phyloP scores from a whole-genome alignment of 2,329 filamentous ascomycete genomes.

The Nemania bipapillata region DNA sequence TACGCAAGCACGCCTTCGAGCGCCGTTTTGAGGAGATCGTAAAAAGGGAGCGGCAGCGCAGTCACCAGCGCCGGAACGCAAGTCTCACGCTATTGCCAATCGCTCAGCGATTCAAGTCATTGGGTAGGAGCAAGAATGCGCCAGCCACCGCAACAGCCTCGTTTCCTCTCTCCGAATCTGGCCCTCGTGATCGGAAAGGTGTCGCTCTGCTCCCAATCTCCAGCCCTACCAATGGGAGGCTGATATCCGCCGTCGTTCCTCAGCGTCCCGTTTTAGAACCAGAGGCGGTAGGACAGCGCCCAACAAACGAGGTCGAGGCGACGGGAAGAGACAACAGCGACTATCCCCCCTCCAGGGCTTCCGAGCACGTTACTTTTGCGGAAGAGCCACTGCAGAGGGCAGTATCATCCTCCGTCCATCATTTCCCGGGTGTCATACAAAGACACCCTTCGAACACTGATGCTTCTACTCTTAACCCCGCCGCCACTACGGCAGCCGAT shows the following conservation, averaged over 20 bases:
- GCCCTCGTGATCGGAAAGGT: not conserved
- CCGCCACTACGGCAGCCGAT: conserved; percentile 36
- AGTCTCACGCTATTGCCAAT: conserved; percentile 47
- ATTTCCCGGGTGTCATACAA: conserved; percentile 32
- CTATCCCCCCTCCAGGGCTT: conserved; percentile 9
- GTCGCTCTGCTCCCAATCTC: conserved; percentile 40
- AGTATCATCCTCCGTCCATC: conserved; percentile 41
- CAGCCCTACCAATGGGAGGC: conserved; percentile 39
- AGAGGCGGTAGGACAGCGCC: not conserved
- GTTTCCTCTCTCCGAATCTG: conserved; percentile 9
- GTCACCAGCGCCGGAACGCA: conserved; percentile 44
- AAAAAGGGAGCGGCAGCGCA: conserved; percentile 54
- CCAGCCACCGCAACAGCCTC: conserved; percentile 18
- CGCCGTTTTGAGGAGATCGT: conserved; percentile 66
- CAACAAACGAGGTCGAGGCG: not conserved
- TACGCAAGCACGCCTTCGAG: conserved; percentile 71
- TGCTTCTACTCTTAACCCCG: conserved; percentile 20
- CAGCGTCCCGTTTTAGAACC: not conserved
- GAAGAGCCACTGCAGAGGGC: conserved; percentile 34
- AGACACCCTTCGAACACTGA: conserved; percentile 36
- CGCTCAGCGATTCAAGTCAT: conserved; percentile 42
- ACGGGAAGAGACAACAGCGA: not conserved
- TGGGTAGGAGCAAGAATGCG: conserved; percentile 39
- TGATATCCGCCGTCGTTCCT: conserved; percentile 39
- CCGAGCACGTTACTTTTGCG: conserved; percentile 44